Evolutionary conservation across 345 rosid genomes (phyloP).

Genomic region (Salix brachista): DNA sequence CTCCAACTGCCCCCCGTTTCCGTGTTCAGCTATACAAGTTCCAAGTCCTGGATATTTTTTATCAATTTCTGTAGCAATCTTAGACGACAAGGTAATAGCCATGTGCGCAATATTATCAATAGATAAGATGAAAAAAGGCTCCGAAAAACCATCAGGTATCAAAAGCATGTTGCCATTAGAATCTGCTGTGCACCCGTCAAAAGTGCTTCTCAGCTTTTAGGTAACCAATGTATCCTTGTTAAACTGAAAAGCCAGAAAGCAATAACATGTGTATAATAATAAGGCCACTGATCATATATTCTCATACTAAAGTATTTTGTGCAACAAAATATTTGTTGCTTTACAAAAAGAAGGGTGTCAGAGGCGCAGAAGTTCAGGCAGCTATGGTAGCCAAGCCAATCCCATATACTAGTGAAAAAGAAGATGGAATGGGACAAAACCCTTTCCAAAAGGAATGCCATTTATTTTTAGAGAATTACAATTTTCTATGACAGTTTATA

Average conservation of each 20-base stretch:
- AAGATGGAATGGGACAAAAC: slow-evolving; percentile 11
- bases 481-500: slow-evolving; percentile 29
- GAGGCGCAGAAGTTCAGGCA: slow-evolving; percentile 14
- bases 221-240: slow-evolving; percentile 11
- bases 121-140: neutral
- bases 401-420: neutral
- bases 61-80: neutral
- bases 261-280: neutral
- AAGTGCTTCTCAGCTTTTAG: slow-evolving; percentile 19
- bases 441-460: slow-evolving; percentile 20
- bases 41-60: neutral
- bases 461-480: slow-evolving; percentile 39
- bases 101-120: no score
- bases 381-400: slow-evolving; percentile 6
- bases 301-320: neutral
- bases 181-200: neutral
- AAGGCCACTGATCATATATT: neutral
- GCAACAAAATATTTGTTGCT: neutral
- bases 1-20: no score
- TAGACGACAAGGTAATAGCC: neutral
- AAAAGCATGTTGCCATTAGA: neutral
- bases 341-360: neutral
- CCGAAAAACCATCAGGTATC: neutral
- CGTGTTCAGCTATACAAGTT: no score
- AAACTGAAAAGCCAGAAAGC: slow-evolving; percentile 9